Conservation (phyloP, 768 basidiomycete genomes). For the Sutorius australiensis region DNA sequence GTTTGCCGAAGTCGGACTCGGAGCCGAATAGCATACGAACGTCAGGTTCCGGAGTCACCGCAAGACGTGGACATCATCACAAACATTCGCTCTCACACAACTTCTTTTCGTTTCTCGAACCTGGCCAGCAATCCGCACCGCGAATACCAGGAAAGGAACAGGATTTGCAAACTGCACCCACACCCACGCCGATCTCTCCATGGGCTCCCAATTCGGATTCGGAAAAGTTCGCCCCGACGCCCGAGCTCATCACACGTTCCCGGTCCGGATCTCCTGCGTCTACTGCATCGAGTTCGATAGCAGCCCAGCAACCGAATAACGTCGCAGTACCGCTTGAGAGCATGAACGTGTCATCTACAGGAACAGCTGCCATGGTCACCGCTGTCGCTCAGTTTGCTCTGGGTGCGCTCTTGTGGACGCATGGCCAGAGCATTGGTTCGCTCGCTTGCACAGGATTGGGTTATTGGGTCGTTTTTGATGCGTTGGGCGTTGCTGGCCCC, state of each 20-base stretch:
- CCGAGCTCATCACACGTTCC: constrained; percentile 19
- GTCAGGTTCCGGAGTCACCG: constrained; percentile 24
- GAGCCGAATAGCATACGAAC: constrained; percentile 13
- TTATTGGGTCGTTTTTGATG: constrained; percentile 95
- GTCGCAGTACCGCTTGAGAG: not conserved
- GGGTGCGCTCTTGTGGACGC: constrained; percentile 81
- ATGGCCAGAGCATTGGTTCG: constrained; percentile 84
- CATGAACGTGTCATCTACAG: constrained; percentile 19
- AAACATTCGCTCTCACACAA: constrained; percentile 93
- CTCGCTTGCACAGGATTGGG: constrained; percentile 87
- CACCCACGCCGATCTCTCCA: constrained; percentile 59
- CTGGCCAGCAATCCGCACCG: constrained; percentile 36
- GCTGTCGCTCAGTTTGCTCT: constrained; percentile 52
- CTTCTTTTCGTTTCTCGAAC: constrained; percentile 94
- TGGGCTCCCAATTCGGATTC: constrained; percentile 55
- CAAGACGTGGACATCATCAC: constrained; percentile 74
- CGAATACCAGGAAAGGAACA: constrained; percentile 17
- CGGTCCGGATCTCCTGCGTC: constrained; percentile 22
- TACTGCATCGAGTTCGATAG: constrained; percentile 11
- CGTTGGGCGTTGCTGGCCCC: constrained; percentile 65
- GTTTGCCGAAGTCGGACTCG: constrained; percentile 34
- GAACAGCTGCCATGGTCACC: constrained; percentile 18
- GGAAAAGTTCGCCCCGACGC: not conserved
- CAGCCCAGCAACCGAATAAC: not conserved
- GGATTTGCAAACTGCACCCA: constrained; percentile 55